These are phyloP conservation scores for Aspergillus novoparasiticus DNA, from an alignment of 2,329 filamentous ascomycete species.

Conservation along the genomic window DNA sequence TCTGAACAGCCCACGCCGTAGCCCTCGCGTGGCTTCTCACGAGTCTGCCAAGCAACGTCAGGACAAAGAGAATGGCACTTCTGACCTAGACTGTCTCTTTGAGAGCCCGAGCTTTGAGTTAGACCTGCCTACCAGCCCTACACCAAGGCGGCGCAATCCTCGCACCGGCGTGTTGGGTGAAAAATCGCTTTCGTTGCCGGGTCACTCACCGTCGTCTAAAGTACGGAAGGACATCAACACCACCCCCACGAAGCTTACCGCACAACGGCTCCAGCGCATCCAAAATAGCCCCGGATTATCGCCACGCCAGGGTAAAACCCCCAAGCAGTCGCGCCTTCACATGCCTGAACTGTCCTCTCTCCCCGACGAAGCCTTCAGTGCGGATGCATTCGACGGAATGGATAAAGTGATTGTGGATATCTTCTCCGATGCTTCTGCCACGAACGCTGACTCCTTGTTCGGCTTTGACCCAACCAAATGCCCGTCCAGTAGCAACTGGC, in stretches of 20 bases:
- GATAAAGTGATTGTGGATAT: conserved; percentile 43
- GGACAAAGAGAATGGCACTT: conserved; percentile 62
- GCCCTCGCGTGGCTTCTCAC: conserved; percentile 39
- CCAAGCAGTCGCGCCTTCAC: conserved; percentile 27
- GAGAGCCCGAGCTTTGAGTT: conserved; percentile 57
- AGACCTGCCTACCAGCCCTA: conserved; percentile 58
- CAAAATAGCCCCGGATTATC: conserved; percentile 26
- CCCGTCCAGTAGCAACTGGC: conserved; percentile 33
- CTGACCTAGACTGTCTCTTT: conserved; percentile 66
- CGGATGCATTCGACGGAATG: conserved; percentile 32
- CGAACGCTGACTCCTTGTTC: conserved; percentile 31
- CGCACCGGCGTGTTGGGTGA: conserved; percentile 40
- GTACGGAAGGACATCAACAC: conserved; percentile 25
- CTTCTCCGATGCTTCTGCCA: conserved; percentile 33
- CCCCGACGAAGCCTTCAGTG: conserved; percentile 26
- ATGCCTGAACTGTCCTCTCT: conserved; percentile 23
- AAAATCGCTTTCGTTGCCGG: conserved; percentile 42
- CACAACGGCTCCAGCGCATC: conserved; percentile 38
- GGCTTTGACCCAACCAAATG: conserved; percentile 30
- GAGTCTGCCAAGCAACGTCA: conserved; percentile 43
- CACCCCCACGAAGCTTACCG: conserved; percentile 35
- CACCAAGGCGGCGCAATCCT: conserved; percentile 57
- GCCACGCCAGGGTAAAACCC: conserved; percentile 27
- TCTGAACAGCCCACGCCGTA: conserved; percentile 53
- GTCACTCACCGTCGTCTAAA: conserved; percentile 33